Evolutionary conservation across 495 filamentous ascomycete genomes (phyloP).

Genomic region (Margaritispora aquatica): DNA sequence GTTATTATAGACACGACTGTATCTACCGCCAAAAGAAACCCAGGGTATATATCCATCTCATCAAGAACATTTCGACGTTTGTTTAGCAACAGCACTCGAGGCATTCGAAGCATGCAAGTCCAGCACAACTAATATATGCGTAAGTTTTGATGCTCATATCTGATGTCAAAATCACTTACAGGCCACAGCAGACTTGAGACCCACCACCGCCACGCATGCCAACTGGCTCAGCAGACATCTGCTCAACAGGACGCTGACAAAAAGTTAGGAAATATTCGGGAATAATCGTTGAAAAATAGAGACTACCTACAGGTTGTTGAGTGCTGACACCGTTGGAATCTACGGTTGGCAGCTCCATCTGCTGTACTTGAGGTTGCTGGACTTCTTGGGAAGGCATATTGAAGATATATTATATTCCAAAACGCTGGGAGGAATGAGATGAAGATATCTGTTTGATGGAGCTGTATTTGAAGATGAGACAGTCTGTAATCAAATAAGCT

Average conservation of each 20-base stretch:
- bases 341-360: slow-evolving; percentile 17
- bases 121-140: slow-evolving; percentile 18
- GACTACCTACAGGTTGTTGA: slow-evolving; percentile 19
- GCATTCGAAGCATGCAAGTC: slow-evolving; percentile 24
- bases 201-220: slow-evolving; percentile 22
- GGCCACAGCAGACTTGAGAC: slow-evolving; percentile 21
- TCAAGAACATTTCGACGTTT: neutral
- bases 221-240: slow-evolving; percentile 25
- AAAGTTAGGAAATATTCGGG: neutral
- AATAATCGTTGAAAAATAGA: neutral
- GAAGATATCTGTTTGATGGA: neutral
- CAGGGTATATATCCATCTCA: slow-evolving; percentile 1
- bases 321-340: neutral
- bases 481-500: neutral
- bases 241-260: slow-evolving; percentile 16
- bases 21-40: neutral
- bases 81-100: slow-evolving; percentile 23
- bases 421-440: neutral
- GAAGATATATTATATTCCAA: slow-evolving; percentile 2
- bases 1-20: neutral
- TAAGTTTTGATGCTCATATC: neutral
- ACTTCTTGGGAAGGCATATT: slow-evolving; percentile 22
- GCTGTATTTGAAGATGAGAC: neutral
- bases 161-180: slow-evolving; percentile 12
- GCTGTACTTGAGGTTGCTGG: slow-evolving; percentile 22